phyloP scores from a whole-genome alignment of 2,329 filamentous ascomycete genomes.

The Graphilbum sp. region DNA sequence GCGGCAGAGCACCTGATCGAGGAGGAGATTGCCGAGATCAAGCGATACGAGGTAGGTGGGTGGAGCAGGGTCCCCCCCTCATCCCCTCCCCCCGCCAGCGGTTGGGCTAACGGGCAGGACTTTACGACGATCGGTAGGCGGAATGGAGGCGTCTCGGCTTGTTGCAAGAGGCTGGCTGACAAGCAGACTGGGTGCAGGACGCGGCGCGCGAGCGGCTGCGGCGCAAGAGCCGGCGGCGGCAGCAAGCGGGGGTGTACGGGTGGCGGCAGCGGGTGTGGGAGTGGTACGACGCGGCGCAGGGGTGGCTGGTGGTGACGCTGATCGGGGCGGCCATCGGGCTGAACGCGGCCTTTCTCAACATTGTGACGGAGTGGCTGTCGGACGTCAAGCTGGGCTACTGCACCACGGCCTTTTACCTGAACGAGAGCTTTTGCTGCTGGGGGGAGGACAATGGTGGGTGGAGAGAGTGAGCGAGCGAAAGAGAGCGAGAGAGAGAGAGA shows the following conservation, averaged over 20 bases:
- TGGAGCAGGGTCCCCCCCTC: too few relatives aligned
- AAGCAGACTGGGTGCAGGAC: constrained; percentile 91
- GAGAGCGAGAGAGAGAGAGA: too few relatives aligned
- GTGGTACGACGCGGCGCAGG: constrained; percentile 89
- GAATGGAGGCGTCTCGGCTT: neutral
- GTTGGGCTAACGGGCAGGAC: constrained; percentile 39
- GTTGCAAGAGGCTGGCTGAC: constrained; percentile 4
- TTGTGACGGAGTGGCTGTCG: constrained; percentile 90
- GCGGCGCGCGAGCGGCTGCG: constrained; percentile 77
- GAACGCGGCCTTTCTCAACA: constrained; percentile 86
- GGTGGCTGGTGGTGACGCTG: constrained; percentile 92
- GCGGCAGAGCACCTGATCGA: constrained; percentile 64
- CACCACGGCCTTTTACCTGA: constrained; percentile 88
- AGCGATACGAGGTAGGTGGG: constrained; percentile 63
- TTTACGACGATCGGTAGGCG: constrained; percentile 75
- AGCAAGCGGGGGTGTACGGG: constrained; percentile 56
- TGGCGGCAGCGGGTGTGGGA: constrained; percentile 73
- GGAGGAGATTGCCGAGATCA: constrained; percentile 95
- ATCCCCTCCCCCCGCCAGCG: too few relatives aligned
- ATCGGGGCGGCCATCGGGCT: constrained; percentile 86
- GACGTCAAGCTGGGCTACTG: constrained; percentile 96
- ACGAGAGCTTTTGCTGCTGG: constrained; percentile 97
- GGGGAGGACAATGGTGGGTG: constrained; percentile 66
- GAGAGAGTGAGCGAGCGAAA: too few relatives aligned
- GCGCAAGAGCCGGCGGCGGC: constrained; percentile 57